Evolutionary conservation across 2,329 filamentous ascomycete genomes (phyloP), one percentile per base, ranked within the genome.

Genomic region (Aspergillus uvarum): DNA sequence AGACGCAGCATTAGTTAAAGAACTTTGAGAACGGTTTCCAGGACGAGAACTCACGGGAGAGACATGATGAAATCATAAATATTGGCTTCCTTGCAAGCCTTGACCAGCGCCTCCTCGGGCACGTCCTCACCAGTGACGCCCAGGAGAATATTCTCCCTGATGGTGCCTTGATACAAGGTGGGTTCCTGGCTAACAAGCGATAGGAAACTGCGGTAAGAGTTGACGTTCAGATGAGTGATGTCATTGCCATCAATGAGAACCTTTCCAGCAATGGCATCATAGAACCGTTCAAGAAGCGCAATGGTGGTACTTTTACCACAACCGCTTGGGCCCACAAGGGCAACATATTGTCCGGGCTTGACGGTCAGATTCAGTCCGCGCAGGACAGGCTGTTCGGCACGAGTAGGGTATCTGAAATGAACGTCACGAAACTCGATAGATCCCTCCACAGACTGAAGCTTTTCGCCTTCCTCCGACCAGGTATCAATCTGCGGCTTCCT

Each of bases 251-350:
- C 94, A 19, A 98, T 82, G 60, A 87, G 91, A 35, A 99, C 83
- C 14, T 87, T 87, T 12, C 95, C 95, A 0, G 86, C 83, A 0
- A 95, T 82, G 0, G 93, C 91, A 68, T 98, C 92, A 72, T 98
- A 98, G 80, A 98, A 98, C 35, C 95, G 89, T 74, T 98, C 94
- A 32, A 98, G 81, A 4, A 98, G 83, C 3, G 91, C 90, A 72
- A 98, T 96, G 0, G 93, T 96, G 0, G 95, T 98, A 53, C 88
- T 92, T 80, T 99, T 98, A 59, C 95, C 95, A 71, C 93, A 96
- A 2, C 95, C 94, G 50, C 90, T 95, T 0, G 94, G 89, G n/a
- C 95, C 95, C 8, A 98, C 95, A 2, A 98, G 84, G 0, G 94
- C 95, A 74, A 81, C 69, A 63, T 80, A 80, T 63, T 81, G 78